These are phyloP conservation scores for Sarcomyxa edulis DNA, from an alignment of 768 basidiomycete species.

Conservation along the genomic window DNA sequence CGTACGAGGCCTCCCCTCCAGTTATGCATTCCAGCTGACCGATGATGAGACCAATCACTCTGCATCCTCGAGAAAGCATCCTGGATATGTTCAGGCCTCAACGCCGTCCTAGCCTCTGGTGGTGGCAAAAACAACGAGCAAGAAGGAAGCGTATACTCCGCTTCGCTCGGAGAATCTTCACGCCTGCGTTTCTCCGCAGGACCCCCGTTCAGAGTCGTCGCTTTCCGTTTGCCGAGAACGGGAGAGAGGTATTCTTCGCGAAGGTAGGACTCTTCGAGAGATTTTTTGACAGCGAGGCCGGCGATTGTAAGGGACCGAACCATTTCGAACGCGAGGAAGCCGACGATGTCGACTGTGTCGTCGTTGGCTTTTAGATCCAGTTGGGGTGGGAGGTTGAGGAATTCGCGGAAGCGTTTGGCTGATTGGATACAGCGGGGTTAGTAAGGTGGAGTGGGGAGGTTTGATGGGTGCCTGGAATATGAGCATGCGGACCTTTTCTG, in stretches of 20 bases:
- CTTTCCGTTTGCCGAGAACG: slow-evolving; percentile 68
- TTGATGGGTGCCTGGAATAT: no score
- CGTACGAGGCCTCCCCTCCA: slow-evolving; percentile 84
- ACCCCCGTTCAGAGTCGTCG: slow-evolving; percentile 32
- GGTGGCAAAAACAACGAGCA: slow-evolving; percentile 79
- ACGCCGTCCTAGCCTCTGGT: slow-evolving; percentile 71
- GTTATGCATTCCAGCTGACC: slow-evolving; percentile 84
- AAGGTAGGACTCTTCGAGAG: slow-evolving; percentile 66
- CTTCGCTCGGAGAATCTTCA: slow-evolving; percentile 54
- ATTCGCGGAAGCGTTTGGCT: slow-evolving; percentile 95
- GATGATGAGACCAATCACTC: slow-evolving; percentile 72
- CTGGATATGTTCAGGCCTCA: slow-evolving; percentile 83
- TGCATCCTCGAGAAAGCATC: slow-evolving; percentile 92
- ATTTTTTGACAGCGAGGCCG: slow-evolving; percentile 78
- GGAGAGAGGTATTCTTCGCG: slow-evolving; percentile 57
- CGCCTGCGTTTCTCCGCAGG: slow-evolving; percentile 48
- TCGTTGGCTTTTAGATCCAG: slow-evolving; percentile 89
- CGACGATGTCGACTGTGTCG: slow-evolving; percentile 94
- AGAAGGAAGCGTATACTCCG: slow-evolving; percentile 58
- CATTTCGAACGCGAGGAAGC: slow-evolving; percentile 97
- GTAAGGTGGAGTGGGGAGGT: no score
- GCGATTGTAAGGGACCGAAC: slow-evolving; percentile 89
- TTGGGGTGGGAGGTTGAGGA: slow-evolving; percentile 81
- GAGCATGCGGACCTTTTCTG: slow-evolving; percentile 80
- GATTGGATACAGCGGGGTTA: neutral